phyloP scores from a whole-genome alignment of 2,329 filamentous ascomycete genomes.

The Apiospora rasikravindrae region DNA sequence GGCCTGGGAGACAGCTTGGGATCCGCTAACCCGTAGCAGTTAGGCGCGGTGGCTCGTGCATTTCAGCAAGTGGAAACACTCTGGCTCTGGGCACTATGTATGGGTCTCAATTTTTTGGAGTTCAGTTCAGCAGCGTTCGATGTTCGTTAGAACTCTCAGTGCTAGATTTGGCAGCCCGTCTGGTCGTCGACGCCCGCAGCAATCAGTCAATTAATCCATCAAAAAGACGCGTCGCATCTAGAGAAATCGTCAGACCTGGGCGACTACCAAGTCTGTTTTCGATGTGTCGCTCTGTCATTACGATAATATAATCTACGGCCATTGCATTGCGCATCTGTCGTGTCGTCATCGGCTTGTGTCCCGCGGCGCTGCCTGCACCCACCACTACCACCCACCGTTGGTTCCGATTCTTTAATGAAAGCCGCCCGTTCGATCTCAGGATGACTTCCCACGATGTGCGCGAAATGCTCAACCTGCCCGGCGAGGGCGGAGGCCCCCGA shows the following conservation, averaged over 20 bases:
- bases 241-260: neutral
- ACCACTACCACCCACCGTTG: neutral
- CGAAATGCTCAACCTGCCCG: constrained; percentile 83
- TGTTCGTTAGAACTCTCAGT: neutral
- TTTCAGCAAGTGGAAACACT: neutral
- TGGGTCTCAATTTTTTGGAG: constrained; percentile 15
- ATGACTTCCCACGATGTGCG: constrained; percentile 83
- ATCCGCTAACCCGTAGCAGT: neutral
- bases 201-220: constrained; percentile 5
- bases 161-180: neutral
- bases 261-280: neutral
- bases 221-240: neutral
- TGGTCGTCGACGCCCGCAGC: constrained; percentile 4
- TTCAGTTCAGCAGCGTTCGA: neutral
- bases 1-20: neutral
- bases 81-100: neutral
- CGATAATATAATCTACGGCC: neutral
- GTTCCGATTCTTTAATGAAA: neutral
- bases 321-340: neutral
- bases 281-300: neutral
- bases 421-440: neutral
- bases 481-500: constrained; percentile 59
- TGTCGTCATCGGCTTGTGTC: neutral
- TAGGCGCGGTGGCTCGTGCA: neutral
- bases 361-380: neutral